Evolutionary conservation across 2,329 filamentous ascomycete species (phyloP), one percentile per base, ranked within the genome.

Genomic region (Acrodontium crateriforme): DNA sequence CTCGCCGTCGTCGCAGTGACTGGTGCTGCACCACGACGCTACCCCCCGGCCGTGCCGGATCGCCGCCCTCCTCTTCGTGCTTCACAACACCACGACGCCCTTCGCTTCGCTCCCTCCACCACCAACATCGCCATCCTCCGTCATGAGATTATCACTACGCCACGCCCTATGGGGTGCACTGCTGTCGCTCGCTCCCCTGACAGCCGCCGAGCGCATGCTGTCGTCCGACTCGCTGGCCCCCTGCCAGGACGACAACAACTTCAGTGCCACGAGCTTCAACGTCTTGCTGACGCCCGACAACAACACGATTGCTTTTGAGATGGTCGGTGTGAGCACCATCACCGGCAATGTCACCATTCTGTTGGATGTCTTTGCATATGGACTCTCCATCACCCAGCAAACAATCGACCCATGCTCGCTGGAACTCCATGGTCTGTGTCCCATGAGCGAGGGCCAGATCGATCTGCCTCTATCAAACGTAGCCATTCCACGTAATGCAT

Each of bases 211-310:
- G 49, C 67, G 66, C 39, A 63, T 82, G 48, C 78, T 95, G 46
- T 65, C 75, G 45, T 89, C 85, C 31, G 80, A 70, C 50, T 91
- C 85, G 15, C 69, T 94, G 42, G 84, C 81, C 55, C 69, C 78
- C 25, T 94, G 85, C 58, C 79, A 85, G 65, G 63, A 73, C 34
- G 77, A 87, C 56, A 87, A 80, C 16, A 76, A 74, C 48, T 91
- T 94, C 56, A 79, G 80, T 4, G 84, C 85, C 44, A 84, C 78
- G 44, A 67, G 89, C 34, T 93, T 94, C 70, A 78, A 91, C 44
- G 78, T 93, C 53, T 61, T 72, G 39, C 82, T 81, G 56, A 82
- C 76, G 2, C 78, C 80, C 17, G 62, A 67, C 50, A 91, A 92
- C 58, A 67, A 67, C 43, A 75, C 74, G 17, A 65, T 87, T 29